These are phyloP conservation scores for Ceratobasidium sp. DNA, from an alignment of 1,284 basidiomycete genomes.

Conservation along the genomic window DNA sequence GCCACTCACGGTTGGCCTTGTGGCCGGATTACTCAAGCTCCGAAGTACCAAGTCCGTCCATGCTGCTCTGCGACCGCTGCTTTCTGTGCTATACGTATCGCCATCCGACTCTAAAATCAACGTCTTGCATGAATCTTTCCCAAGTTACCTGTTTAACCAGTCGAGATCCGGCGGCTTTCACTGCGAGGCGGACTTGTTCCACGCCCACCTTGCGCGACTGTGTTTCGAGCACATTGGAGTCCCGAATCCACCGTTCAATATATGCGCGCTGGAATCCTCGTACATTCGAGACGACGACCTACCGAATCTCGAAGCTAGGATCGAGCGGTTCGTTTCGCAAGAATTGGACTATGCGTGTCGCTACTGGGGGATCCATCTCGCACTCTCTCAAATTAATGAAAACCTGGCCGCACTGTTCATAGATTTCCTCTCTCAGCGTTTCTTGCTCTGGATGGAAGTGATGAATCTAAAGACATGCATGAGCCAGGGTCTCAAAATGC, in stretches of 20 bases:
- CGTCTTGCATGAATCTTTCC: constrained; percentile 1
- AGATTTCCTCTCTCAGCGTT: not conserved
- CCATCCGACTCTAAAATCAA: not conserved
- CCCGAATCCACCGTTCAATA: not conserved
- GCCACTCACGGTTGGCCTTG: not conserved
- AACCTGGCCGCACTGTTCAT: not conserved
- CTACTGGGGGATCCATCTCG: not conserved
- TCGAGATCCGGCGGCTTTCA: not conserved
- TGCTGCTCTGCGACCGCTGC: not conserved
- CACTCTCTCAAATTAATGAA: not conserved
- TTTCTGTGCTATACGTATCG: constrained; percentile 2
- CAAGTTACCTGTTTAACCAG: not conserved
- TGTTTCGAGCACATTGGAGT: not conserved
- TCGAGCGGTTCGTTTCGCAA: not conserved
- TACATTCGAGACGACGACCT: not conserved
- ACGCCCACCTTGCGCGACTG: not conserved
- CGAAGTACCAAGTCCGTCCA: not conserved
- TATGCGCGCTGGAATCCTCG: not conserved
- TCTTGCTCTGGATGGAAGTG: constrained; percentile 5
- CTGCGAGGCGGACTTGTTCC: not conserved
- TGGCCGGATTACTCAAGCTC: not conserved
- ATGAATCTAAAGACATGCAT: not conserved
- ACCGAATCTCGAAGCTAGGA: not conserved
- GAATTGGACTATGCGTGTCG: not conserved
- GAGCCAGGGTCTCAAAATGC: not conserved